Conservation (phyloP, 371 early-diverging fungal species). For the Rhizopus arrhizus region DNA sequence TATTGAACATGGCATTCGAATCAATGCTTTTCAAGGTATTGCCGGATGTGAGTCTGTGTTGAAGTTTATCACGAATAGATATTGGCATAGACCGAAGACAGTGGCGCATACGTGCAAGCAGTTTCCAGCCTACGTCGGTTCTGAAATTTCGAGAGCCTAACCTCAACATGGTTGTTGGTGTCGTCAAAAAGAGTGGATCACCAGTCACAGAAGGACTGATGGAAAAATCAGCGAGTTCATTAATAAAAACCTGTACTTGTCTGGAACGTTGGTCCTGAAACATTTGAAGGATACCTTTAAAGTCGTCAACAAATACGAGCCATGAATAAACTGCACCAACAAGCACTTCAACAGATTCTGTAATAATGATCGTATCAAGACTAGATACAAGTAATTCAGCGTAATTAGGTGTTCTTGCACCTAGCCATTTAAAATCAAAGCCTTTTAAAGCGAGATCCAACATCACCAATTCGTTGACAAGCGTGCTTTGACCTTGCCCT, state of each 20-base stretch:
- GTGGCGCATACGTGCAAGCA: slow-evolving; percentile 72
- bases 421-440: slow-evolving; percentile 59
- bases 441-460: slow-evolving; percentile 58
- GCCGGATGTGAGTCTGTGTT: slow-evolving; percentile 50
- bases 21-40: slow-evolving; percentile 37
- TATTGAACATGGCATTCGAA: slow-evolving; percentile 54
- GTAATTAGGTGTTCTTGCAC: slow-evolving; percentile 55
- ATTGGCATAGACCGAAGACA: slow-evolving; percentile 56
- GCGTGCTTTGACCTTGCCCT: slow-evolving; percentile 17
- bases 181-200: slow-evolving; percentile 74
- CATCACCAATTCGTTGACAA: slow-evolving; percentile 66
- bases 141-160: slow-evolving; percentile 70
- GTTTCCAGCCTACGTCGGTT: slow-evolving; percentile 78
- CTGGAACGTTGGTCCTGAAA: slow-evolving; percentile 58
- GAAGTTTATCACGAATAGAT: slow-evolving; percentile 42
- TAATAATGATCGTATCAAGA: slow-evolving; percentile 62
- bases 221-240: slow-evolving; percentile 64
- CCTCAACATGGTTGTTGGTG: slow-evolving; percentile 73
- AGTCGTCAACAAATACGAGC: slow-evolving; percentile 70
- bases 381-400: slow-evolving; percentile 51
- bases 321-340: slow-evolving; percentile 75
- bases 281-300: slow-evolving; percentile 55
- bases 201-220: slow-evolving; percentile 46
- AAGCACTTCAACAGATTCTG: slow-evolving; percentile 74
- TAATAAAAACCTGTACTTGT: slow-evolving; percentile 65